These are phyloP conservation scores for Delitschia confertaspora DNA, from an alignment of 495 filamentous ascomycete species.

Conservation along the genomic window DNA sequence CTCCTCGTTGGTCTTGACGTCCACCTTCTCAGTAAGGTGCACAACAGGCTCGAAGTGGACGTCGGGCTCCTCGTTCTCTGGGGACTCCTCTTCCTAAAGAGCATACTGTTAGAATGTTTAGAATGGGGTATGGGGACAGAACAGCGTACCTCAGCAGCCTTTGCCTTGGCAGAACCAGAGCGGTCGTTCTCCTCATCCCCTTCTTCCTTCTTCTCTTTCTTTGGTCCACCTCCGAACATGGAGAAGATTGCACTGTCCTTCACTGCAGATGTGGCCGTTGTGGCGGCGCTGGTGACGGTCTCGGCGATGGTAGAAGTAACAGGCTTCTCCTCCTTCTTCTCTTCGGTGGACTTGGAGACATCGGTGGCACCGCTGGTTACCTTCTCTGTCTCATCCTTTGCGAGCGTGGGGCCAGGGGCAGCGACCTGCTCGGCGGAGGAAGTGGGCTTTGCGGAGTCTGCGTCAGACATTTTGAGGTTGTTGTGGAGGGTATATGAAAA, in stretches of 20 bases:
- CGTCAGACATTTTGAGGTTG: constrained; percentile 17
- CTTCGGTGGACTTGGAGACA: constrained; percentile 5
- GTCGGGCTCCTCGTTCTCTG: constrained; percentile 63
- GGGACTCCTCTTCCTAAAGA: constrained; percentile 28
- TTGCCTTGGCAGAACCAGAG: constrained; percentile 81
- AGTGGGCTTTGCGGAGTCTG: constrained; percentile 21
- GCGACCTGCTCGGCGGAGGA: constrained; percentile 24
- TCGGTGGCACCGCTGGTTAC: constrained; percentile 22
- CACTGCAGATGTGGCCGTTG: constrained; percentile 44
- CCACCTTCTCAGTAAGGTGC: constrained; percentile 88
- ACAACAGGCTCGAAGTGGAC: constrained; percentile 96
- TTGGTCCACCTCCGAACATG: constrained; percentile 93
- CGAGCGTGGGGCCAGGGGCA: constrained; percentile 18
- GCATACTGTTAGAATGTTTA: no score
- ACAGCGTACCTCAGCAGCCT: constrained; percentile 42
- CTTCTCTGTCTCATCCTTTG: constrained; percentile 26
- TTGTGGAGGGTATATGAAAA: neutral
- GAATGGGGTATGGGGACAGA: neutral
- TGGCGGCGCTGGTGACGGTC: constrained; percentile 42
- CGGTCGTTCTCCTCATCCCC: constrained; percentile 68
- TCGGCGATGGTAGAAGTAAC: constrained; percentile 38
- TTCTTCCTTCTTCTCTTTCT: constrained; percentile 75
- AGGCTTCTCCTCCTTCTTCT: constrained; percentile 51
- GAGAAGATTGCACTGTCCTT: constrained; percentile 78
- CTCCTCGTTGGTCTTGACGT: constrained; percentile 97